Percentiles rank a stretch among this genome's conserved stretches.
phyloP scores from a whole-genome alignment of 352 stramenopile species.

The Salisapilia sapeloensis region DNA sequence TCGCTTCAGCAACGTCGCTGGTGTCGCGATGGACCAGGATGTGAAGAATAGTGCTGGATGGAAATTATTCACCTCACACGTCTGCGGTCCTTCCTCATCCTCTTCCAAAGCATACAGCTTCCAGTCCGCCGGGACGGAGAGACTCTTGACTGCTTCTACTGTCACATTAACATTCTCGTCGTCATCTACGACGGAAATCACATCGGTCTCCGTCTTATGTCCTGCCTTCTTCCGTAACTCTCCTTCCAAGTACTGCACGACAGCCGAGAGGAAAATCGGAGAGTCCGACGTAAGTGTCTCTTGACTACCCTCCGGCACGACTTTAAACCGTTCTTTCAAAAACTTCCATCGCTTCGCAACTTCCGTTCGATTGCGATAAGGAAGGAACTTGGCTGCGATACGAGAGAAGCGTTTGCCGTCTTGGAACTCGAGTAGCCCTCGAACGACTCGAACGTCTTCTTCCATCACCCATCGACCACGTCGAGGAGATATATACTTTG shows the following conservation, averaged over 20 bases:
- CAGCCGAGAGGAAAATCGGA: no score
- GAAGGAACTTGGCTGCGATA: constrained; percentile 34
- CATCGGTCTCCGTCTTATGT: neutral
- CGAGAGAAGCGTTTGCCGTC: constrained; percentile 43
- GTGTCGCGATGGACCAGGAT: constrained; percentile 63
- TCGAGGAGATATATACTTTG: constrained; percentile 14
- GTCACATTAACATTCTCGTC: constrained; percentile 3
- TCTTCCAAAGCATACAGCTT: no score
- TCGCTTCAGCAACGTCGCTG: constrained; percentile 27
- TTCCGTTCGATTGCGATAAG: constrained; percentile 44
- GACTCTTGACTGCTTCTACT: no score
- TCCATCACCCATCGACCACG: constrained; percentile 47
- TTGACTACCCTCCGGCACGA: no score
- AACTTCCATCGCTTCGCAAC: constrained; percentile 51
- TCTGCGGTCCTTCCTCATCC: no score
- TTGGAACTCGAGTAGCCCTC: constrained; percentile 48
- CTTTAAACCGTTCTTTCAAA: constrained; percentile 3
- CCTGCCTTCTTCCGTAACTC: neutral
- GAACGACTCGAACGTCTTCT: constrained; percentile 59
- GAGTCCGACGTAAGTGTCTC: no score
- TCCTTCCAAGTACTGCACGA: neutral
- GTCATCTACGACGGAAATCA: neutral
- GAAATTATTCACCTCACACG: constrained; percentile 37
- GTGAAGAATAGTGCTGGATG: constrained; percentile 76
- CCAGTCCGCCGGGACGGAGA: no score